Evolutionary conservation across 2,329 filamentous ascomycete genomes (phyloP), one percentile per base, ranked within the genome.

Genomic region (Mycosphaerella sp.): DNA sequence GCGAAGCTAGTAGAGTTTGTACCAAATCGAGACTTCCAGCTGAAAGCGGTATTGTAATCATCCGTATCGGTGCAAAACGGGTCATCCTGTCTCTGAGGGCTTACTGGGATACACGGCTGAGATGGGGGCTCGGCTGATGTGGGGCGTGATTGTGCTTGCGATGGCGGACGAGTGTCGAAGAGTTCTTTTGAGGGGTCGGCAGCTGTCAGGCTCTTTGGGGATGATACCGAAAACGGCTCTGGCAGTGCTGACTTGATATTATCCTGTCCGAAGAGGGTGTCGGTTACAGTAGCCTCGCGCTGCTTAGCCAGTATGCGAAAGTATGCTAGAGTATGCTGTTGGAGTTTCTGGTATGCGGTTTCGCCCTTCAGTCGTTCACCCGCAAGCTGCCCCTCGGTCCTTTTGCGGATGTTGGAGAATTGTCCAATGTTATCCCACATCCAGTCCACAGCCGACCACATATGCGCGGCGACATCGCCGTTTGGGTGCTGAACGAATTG

Each of bases 401-500:
- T 68, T 60, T 70, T 68, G 43, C 69, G 68, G 12, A 61, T 67
- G 50, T 73, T 69, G 30, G 67, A 70, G 54, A 69, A 75, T 21
- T 66, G 65, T 2, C 73, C 73, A 35, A 75, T 69, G 50, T 73
- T 73, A 43, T 68, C 64, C 74, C 74, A 76, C 36, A 70, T 62
- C 41, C 65, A 73, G 2, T 68, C 62, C 1, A 51, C 46, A 0
- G 53, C 51, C 6, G 69, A 71, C 74, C 74, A 76, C 52, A 74
- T 70, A 46, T 75, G 73, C 1, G 73, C 73, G 21, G 71, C 70
- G 4, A 75, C 66, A 49, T 75, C 72, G 41, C 71, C 68, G 52
- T 75, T 75, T 0, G 72, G 72, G 55, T 76, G 72, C 43, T 71
- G 68, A 28, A 73, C 68, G 61, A 75, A 75, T 12, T 70, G 64